Conservation (phyloP, 306 rosid genomes). For the Cicer arietinum region DNA sequence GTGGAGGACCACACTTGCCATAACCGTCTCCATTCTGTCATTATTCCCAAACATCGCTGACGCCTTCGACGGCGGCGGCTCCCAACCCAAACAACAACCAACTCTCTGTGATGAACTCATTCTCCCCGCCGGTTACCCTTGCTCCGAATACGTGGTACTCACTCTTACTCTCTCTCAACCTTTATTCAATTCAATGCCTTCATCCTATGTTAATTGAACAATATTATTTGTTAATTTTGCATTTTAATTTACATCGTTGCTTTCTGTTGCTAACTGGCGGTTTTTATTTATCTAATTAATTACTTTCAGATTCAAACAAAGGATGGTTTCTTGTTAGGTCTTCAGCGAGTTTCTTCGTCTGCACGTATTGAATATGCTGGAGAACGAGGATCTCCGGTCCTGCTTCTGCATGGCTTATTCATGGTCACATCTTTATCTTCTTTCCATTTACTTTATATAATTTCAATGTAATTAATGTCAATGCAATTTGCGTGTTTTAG, state of each 20-base stretch:
- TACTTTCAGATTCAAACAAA: constrained; percentile 66
- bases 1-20: constrained; percentile 30
- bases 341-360: constrained; percentile 85
- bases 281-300: background rate
- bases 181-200: background rate
- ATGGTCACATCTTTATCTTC: constrained; percentile 41
- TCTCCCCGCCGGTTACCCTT: constrained; percentile 74
- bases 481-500: background rate
- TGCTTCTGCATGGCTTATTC: constrained; percentile 90
- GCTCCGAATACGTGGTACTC: constrained; percentile 70
- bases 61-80: constrained; percentile 39
- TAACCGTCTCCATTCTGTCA: constrained; percentile 43
- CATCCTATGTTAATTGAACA: no score
- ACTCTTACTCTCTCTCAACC: background rate
- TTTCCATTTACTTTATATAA: constrained; percentile 3
- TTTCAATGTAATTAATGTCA: no score
- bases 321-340: constrained; percentile 83
- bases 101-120: constrained; percentile 68
- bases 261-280: background rate
- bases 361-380: constrained; percentile 29
- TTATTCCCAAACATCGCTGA: constrained; percentile 38
- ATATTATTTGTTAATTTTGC: no score
- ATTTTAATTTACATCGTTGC: background rate
- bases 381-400: constrained; percentile 69
- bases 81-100: constrained; percentile 35